phyloP scores from a whole-genome alignment of 805 yeast species.

The Suhomyces sp. region DNA sequence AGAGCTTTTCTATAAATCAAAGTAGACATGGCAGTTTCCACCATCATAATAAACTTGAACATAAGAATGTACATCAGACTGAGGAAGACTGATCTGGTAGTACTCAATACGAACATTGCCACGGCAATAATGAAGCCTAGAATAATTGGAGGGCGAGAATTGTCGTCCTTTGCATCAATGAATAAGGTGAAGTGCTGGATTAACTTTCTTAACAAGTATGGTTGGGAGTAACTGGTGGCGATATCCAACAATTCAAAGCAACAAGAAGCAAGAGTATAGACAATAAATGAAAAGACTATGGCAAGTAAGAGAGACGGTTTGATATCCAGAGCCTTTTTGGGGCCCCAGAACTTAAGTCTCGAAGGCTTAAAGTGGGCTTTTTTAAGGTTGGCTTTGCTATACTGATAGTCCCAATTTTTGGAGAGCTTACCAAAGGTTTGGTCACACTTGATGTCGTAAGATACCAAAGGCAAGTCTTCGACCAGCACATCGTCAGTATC shows the following conservation, averaged over 20 bases:
- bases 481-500: conserved; percentile 19
- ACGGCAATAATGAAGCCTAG: conserved; percentile 24
- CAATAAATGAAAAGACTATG: conserved; percentile 16
- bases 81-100: conserved; percentile 20
- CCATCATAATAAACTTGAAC: conserved; percentile 12
- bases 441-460: conserved; percentile 9
- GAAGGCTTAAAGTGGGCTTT: conserved; percentile 1
- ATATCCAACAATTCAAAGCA: conserved; percentile 23
- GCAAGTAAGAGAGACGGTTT: conserved; percentile 21
- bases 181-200: conserved; percentile 23
- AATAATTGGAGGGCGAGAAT: conserved; percentile 20
- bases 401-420: conserved; percentile 21
- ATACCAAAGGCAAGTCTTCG: conserved; percentile 14
- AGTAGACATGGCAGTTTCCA: conserved; percentile 21
- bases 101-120: conserved; percentile 23
- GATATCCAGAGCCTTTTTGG: conserved; percentile 8
- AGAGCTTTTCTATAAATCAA: conserved; percentile 28
- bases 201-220: conserved; percentile 29
- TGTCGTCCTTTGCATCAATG: conserved; percentile 3
- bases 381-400: conserved; percentile 9
- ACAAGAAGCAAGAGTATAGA: conserved; percentile 10
- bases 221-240: conserved; percentile 20
- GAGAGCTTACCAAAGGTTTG: conserved; percentile 17
- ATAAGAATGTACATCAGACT: conserved; percentile 17
- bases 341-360: not conserved